Conservation (phyloP, 768 basidiomycete species). For the Cyathus striatus region DNA sequence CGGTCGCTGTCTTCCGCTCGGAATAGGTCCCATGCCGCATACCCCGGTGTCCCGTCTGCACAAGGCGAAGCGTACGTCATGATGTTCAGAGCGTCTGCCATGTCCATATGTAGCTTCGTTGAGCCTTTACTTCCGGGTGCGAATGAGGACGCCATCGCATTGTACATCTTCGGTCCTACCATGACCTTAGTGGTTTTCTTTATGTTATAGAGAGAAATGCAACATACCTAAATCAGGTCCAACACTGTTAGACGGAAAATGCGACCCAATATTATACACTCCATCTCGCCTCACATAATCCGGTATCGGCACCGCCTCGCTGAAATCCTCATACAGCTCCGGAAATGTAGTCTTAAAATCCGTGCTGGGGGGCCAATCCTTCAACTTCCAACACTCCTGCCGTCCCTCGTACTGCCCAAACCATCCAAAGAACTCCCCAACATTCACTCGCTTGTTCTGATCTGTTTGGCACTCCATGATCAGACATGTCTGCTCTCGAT, state of each 20-base stretch:
- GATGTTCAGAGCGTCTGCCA: constrained; percentile 90
- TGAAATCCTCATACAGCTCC: constrained; percentile 83
- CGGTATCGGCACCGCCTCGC: constrained; percentile 76
- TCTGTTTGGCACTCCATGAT: constrained; percentile 85
- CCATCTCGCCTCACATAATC: constrained; percentile 91
- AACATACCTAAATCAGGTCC: constrained; percentile 73
- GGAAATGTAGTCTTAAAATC: constrained; percentile 86
- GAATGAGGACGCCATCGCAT: constrained; percentile 74
- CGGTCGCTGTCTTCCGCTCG: constrained; percentile 76
- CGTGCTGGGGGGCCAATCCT: constrained; percentile 90
- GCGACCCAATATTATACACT: constrained; percentile 80
- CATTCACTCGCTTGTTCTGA: constrained; percentile 51
- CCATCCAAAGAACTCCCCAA: constrained; percentile 72
- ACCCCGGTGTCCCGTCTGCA: constrained; percentile 62
- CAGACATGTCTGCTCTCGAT: constrained; percentile 57
- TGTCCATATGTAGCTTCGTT: constrained; percentile 90
- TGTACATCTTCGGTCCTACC: constrained; percentile 97
- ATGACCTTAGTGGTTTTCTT: too few relatives aligned
- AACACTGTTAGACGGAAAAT: constrained; percentile 77
- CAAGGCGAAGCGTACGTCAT: constrained; percentile 69
- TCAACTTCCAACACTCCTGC: constrained; percentile 66
- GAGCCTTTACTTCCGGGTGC: constrained; percentile 70
- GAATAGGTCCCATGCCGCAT: constrained; percentile 91
- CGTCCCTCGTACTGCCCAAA: constrained; percentile 69
- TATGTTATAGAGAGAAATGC: constrained; percentile 9